These are phyloP conservation scores for Flammula alnicola DNA, from an alignment of 1,284 basidiomycete species.

Conservation along the genomic window DNA sequence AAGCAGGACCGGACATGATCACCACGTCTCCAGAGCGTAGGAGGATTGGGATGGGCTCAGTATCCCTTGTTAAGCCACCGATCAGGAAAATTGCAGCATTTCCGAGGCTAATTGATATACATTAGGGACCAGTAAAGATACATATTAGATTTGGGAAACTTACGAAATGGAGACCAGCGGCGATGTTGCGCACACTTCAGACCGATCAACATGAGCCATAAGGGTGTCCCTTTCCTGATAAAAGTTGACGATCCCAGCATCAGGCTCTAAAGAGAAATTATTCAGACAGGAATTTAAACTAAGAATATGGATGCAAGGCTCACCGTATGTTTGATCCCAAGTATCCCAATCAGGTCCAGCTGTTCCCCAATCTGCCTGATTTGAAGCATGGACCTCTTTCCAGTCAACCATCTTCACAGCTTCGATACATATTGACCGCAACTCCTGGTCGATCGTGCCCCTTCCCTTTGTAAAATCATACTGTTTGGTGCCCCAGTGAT, in stretches of 20 bases:
- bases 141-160: constrained; percentile 29
- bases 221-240: constrained; percentile 87
- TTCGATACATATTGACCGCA: constrained; percentile 63
- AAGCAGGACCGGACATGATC: constrained; percentile 89
- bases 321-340: constrained; percentile 82
- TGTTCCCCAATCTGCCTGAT: constrained; percentile 54
- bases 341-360: constrained; percentile 62
- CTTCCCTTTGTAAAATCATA: constrained; percentile 82
- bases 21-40: constrained; percentile 87
- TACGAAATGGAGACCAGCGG: constrained; percentile 92
- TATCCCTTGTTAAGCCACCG: constrained; percentile 79
- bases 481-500: constrained; percentile 91
- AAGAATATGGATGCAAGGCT: constrained; percentile 3
- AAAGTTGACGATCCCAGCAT: constrained; percentile 94
- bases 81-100: constrained; percentile 88
- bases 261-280: constrained; percentile 62
- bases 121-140: background rate
- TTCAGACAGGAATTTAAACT: background rate
- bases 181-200: constrained; percentile 84
- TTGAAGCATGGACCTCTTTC: constrained; percentile 59
- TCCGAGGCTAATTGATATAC: constrained; percentile 62
- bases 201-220: constrained; percentile 93
- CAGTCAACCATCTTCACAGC: constrained; percentile 72
- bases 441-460: constrained; percentile 59
- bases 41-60: constrained; percentile 78